These are phyloP conservation scores for Epithemia pelagica DNA, from an alignment of 108 stramenopile genomes.

Conservation along the genomic window DNA sequence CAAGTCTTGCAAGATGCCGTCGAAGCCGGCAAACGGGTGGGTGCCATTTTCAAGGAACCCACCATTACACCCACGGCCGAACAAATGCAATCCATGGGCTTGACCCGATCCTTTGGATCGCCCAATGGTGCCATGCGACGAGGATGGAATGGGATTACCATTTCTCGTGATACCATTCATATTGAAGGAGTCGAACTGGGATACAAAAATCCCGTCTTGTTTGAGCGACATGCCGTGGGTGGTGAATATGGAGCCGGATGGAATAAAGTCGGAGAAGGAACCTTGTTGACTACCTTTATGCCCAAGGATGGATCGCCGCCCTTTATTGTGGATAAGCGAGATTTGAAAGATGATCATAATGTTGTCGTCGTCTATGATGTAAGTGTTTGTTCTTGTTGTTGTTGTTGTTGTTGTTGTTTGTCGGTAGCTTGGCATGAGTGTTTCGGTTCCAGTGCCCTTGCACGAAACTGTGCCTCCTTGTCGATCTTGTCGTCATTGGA, in stretches of 20 bases:
- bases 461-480: no score
- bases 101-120: constrained; percentile 83
- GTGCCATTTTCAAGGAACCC: constrained; percentile 96
- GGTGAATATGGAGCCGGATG: constrained; percentile 97
- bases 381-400: not conserved
- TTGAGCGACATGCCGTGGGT: constrained; percentile 96
- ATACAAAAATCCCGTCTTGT: constrained; percentile 92
- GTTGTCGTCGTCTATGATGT: constrained; percentile 84
- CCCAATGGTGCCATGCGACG: constrained; percentile 96
- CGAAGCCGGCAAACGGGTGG: constrained; percentile 80
- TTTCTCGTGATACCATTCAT: constrained; percentile 95
- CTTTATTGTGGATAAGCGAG: constrained; percentile 89
- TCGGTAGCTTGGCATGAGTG: no score
- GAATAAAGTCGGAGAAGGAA: constrained; percentile 83
- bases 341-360: constrained; percentile 90
- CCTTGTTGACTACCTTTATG: constrained; percentile 87
- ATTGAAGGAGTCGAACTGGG: constrained; percentile 96
- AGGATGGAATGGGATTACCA: constrained; percentile 98
- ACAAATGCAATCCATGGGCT: constrained; percentile 87
- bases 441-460: no score
- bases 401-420: no score
- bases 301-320: constrained; percentile 77
- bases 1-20: constrained; percentile 89
- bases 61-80: constrained; percentile 91
- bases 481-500: no score